Base-by-base conservation (phyloP, 176 grass and related monocot genomes). In the Zizania latifolia region DNA sequence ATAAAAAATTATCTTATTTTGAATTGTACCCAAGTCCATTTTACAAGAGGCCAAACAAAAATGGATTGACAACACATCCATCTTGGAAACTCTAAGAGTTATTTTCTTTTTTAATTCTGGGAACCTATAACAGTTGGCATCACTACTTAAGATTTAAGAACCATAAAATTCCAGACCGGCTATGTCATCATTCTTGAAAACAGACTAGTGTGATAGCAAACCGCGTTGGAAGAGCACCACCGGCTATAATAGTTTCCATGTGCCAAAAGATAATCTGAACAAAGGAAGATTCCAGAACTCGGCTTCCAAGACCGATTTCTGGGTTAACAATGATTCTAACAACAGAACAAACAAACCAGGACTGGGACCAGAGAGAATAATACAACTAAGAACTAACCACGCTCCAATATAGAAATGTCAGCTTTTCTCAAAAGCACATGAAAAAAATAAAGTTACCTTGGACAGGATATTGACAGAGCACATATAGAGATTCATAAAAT, bases 181-280 rank as follows among this genome's bases (percentile, higher is more conserved):
- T 15, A 0, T 12, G 53, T 46, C 61, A 79, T 70, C 6, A 57
- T 62, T 13, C 21, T 60, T 4, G 43, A 36, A 46, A 60, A 56
- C 58, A 41, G 27, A 63, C 17, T 54, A 53, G 64, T 31, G 34
- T 33, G 12, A 39, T n/a, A 54, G 26, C 35, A 78, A 48, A 54
- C 60, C 31, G 13, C 59, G 29, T 34, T 48, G 10, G 6, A 77
- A 30, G 12, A 69, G 31, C 27, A 38, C n/a, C n/a, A n/a, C 28
- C 34, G 69, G 28, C 32, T 10, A 41, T 28, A 27, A 34, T 28
- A 33, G 14, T 65, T 64, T 39, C 29, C 58, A 59, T 71, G 46
- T 50, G 59, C 21, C 55, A 65, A 38, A 79, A 79, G 62, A 55
- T 62, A 36, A 79, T 70, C 40, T 68, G 16, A 70, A 88, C 45